Conservation (phyloP, 257 asterid genomes). For the Lantana camara region DNA sequence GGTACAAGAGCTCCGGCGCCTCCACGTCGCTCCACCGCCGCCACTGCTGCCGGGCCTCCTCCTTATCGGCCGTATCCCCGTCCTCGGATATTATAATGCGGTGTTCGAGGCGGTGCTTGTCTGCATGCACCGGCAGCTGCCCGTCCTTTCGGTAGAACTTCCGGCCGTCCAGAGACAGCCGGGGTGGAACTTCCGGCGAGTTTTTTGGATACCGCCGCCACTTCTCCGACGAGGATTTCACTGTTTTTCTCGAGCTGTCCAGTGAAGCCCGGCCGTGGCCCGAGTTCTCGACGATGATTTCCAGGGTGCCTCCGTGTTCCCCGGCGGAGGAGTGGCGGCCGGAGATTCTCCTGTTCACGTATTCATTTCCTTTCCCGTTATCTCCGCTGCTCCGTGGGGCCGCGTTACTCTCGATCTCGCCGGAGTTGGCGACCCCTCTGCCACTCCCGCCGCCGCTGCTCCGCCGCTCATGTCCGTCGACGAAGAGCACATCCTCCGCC, state of each 20-base stretch:
- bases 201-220: conserved; percentile 15
- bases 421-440: conserved; percentile 19
- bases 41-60: conserved; percentile 35
- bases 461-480: conserved; percentile 24
- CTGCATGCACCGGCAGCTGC: conserved; percentile 30
- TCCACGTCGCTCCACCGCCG: conserved; percentile 70
- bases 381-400: conserved; percentile 13
- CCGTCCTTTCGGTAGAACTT: conserved; percentile 37
- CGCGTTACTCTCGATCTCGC: neutral
- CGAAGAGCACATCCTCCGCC: conserved; percentile 60
- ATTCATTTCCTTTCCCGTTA: conserved; percentile 1
- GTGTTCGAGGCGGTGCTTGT: conserved; percentile 62
- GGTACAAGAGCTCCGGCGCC: conserved; percentile 45
- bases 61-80: conserved; percentile 5
- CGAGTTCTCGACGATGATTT: conserved; percentile 45
- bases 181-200: neutral
- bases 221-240: neutral
- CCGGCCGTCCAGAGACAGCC: conserved; percentile 14
- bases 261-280: conserved; percentile 44
- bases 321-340: conserved; percentile 68
- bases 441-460: conserved; percentile 22
- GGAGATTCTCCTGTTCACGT: conserved; percentile 28
- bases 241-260: conserved; percentile 28
- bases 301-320: conserved; percentile 40
- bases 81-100: conserved; percentile 55